Evolutionary conservation across 192 early-diverging fungal genomes (phyloP).

Genomic region (Coemansia sp.): DNA sequence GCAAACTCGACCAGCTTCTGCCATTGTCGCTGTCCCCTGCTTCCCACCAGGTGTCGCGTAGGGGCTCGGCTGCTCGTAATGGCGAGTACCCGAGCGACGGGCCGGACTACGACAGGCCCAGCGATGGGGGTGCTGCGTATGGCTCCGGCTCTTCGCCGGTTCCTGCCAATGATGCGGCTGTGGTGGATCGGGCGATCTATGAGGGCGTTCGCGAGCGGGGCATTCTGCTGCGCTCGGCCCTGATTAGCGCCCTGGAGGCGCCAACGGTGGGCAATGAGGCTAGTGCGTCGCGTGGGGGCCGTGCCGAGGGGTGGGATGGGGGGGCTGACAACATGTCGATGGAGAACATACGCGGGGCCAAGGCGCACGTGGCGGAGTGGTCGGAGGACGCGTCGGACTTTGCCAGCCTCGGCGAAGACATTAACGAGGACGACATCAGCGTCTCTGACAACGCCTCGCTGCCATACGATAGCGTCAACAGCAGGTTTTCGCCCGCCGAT

Average conservation of each 20-base stretch:
- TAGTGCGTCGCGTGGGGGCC: background rate
- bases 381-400: constrained; percentile 21
- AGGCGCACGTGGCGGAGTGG: constrained; percentile 17
- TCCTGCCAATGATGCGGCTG: background rate
- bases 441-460: constrained; percentile 11
- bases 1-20: constrained; percentile 17
- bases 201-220: constrained; percentile 49
- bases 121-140: background rate
- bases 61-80: background rate
- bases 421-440: constrained; percentile 2
- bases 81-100: background rate
- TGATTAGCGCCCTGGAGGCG: constrained; percentile 22
- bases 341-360: constrained; percentile 37
- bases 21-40: background rate
- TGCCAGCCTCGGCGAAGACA: constrained; percentile 3
- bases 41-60: background rate
- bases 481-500: background rate
- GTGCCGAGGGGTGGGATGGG: background rate
- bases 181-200: constrained; percentile 25
- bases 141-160: background rate
- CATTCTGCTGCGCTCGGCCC: constrained; percentile 41
- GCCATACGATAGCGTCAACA: background rate
- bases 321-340: constrained; percentile 11
- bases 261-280: background rate
- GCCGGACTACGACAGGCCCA: background rate